Evolutionary conservation across 2,329 filamentous ascomycete genomes (phyloP).

Genomic region (Verticillium albo-atrum): DNA sequence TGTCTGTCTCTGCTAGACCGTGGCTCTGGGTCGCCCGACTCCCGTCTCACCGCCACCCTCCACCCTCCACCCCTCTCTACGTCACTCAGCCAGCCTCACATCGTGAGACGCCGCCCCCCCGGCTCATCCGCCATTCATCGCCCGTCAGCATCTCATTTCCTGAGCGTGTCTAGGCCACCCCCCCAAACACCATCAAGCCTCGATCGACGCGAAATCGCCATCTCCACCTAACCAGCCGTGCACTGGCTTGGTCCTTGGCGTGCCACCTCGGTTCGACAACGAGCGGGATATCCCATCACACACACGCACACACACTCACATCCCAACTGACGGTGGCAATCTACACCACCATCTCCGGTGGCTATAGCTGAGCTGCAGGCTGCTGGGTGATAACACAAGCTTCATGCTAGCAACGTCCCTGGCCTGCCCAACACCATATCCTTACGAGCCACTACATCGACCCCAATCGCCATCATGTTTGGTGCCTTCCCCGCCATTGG

Average conservation of each 20-base stretch:
- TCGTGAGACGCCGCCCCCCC: background rate
- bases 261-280: background rate
- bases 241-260: background rate
- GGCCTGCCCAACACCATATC: background rate
- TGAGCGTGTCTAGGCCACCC: background rate
- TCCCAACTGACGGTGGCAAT: too few species aligned
- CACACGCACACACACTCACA: too few species aligned
- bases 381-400: background rate
- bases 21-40: background rate
- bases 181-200: background rate
- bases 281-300: too few species aligned
- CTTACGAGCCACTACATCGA: background rate
- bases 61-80: background rate
- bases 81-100: background rate
- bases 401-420: background rate
- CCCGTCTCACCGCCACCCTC: background rate
- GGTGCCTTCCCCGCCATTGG: constrained; percentile 34
- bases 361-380: background rate
- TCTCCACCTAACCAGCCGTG: background rate
- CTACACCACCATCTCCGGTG: background rate
- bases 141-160: background rate
- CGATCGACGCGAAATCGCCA: background rate
- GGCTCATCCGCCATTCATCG: background rate
- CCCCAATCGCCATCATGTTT: constrained; percentile 30
- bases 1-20: background rate